Evolutionary conservation across 1,284 basidiomycete species (phyloP).

Genomic region (Cryptococcus sp.): DNA sequence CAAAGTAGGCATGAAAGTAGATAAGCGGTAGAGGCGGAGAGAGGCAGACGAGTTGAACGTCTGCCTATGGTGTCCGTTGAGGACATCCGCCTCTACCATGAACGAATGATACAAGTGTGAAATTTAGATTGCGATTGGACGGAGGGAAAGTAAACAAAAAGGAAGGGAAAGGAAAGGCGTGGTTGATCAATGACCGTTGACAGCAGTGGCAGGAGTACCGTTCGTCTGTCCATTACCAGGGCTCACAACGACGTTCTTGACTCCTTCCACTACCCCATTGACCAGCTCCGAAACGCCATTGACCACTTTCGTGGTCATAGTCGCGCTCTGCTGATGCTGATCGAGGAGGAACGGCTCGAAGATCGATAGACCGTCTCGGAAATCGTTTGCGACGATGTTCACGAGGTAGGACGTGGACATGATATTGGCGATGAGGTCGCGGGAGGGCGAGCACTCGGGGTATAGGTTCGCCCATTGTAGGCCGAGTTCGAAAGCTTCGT

Average conservation of each 20-base stretch:
- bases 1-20: background rate
- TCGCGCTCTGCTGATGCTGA: conserved; percentile 19
- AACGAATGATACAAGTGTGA: background rate
- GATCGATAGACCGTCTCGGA: conserved; percentile 78
- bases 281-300: conserved; percentile 16
- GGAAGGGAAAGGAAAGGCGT: background rate
- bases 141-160: background rate
- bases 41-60: conserved; percentile 22
- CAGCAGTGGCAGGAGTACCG: background rate
- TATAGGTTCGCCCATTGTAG: conserved; percentile 91
- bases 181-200: conserved; percentile 11
- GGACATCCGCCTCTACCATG: conserved; percentile 11
- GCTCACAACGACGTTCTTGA: conserved; percentile 27
- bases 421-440: conserved; percentile 72
- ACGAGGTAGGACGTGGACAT: conserved; percentile 87
- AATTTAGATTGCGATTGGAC: too few relatives aligned
- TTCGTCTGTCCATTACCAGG: conserved; percentile 14
- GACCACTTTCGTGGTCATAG: conserved; percentile 14
- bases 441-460: conserved; percentile 71
- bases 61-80: conserved; percentile 20
- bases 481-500: conserved; percentile 96
- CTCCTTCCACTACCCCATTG: conserved; percentile 19
- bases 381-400: conserved; percentile 97
- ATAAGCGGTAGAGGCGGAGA: background rate
- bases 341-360: conserved; percentile 74